A percentile compares a stretch with the other conserved stretches of the same genome.
Evolutionary conservation across 257 asterid genomes (phyloP).

Genomic region (Penstemon eatonii): DNA sequence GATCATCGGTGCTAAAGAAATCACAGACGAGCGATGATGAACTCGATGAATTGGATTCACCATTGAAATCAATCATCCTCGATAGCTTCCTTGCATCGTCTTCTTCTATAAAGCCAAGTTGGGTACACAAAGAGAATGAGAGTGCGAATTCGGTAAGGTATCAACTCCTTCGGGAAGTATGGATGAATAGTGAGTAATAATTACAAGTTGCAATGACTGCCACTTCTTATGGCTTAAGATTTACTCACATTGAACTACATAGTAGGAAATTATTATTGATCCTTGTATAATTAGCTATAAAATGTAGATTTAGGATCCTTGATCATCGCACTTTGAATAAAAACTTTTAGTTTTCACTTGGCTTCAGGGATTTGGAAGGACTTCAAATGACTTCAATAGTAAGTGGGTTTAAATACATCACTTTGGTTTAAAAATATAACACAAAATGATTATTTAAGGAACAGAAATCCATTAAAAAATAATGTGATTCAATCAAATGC

Average conservation of each 20-base stretch:
- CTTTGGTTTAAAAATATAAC: too few species aligned
- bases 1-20: slow-evolving; percentile 63
- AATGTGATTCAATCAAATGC: too few species aligned
- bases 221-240: background rate
- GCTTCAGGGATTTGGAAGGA: too few species aligned
- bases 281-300: slow-evolving; percentile 4
- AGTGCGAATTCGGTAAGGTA: slow-evolving; percentile 49
- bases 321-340: too few species aligned
- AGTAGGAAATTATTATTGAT: background rate
- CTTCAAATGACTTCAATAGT: too few species aligned
- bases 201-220: background rate
- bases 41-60: slow-evolving; percentile 66
- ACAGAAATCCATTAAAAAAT: too few species aligned
- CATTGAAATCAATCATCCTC: slow-evolving; percentile 44
- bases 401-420: too few species aligned
- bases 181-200: slow-evolving; percentile 43
- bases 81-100: slow-evolving; percentile 38
- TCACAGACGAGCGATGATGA: slow-evolving; percentile 80
- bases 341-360: too few species aligned
- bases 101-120: slow-evolving; percentile 32
- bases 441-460: too few species aligned
- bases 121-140: slow-evolving; percentile 37
- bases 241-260: too few species aligned
- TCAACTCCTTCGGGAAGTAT: slow-evolving; percentile 64
- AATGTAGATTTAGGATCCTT: slow-evolving; percentile 10